A percentile compares a stretch with the other conserved stretches of the same genome.
Conservation (phyloP, 805 yeast species). For the Saturnispora galanensis region DNA sequence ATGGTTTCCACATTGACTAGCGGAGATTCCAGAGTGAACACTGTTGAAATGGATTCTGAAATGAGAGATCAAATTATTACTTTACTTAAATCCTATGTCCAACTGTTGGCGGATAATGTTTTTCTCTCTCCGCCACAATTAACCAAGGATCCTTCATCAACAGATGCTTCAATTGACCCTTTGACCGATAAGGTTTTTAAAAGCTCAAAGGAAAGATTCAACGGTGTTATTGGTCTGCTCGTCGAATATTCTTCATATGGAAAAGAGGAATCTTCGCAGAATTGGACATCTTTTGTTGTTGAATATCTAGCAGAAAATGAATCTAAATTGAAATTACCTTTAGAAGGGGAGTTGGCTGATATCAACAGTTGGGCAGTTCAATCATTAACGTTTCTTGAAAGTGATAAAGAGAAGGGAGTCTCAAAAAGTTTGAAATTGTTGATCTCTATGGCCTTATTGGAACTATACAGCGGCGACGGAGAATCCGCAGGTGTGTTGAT, state of each 20-base stretch:
- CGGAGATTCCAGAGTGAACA: background rate
- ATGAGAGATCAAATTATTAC: slow-evolving; percentile 1
- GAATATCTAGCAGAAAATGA: slow-evolving; percentile 34
- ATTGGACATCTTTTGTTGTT: slow-evolving; percentile 14
- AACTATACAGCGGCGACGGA: slow-evolving; percentile 64
- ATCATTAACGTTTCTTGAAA: slow-evolving; percentile 24
- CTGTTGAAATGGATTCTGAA: slow-evolving; percentile 1
- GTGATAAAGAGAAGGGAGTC: slow-evolving; percentile 25
- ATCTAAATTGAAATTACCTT: slow-evolving; percentile 9
- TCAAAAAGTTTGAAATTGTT: slow-evolving; percentile 58
- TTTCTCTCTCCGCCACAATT: slow-evolving; percentile 11
- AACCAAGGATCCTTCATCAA: background rate
- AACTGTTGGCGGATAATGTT: slow-evolving; percentile 21
- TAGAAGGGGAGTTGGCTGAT: slow-evolving; percentile 41
- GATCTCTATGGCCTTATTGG: slow-evolving; percentile 66
- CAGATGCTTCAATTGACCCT: slow-evolving; percentile 10
- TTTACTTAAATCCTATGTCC: slow-evolving; percentile 11
- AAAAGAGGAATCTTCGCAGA: background rate
- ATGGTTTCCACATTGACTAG: background rate
- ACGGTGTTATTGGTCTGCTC: slow-evolving; percentile 46
- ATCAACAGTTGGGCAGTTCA: slow-evolving; percentile 26
- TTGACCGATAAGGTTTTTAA: slow-evolving; percentile 18
- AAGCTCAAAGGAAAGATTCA: slow-evolving; percentile 47
- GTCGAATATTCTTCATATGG: slow-evolving; percentile 12
- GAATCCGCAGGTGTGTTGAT: slow-evolving; percentile 69